phyloP scores from a whole-genome alignment of 2,329 filamentous ascomycete species.

The Pestalotiopsis sp. region DNA sequence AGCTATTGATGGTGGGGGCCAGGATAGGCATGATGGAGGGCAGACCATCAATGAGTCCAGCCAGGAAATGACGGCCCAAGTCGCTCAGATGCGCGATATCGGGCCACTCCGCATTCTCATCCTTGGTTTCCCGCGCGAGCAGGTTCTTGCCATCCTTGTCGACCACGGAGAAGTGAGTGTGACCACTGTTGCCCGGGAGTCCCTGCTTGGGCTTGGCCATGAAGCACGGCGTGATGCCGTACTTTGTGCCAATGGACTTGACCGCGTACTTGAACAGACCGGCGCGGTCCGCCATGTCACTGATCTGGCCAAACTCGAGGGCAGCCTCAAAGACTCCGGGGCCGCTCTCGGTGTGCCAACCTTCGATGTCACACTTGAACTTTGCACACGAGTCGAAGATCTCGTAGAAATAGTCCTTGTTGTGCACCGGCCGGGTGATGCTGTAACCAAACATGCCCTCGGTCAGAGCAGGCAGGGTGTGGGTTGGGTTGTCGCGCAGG shows the following conservation, averaged over 20 bases:
- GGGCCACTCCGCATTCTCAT: slow-evolving; percentile 70
- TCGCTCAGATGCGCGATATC: slow-evolving; percentile 85
- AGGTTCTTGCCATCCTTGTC: slow-evolving; percentile 82
- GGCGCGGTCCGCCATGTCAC: slow-evolving; percentile 88
- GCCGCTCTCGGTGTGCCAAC: slow-evolving; percentile 84
- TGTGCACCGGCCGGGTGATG: slow-evolving; percentile 73
- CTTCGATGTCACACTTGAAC: slow-evolving; percentile 74
- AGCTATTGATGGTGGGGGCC: slow-evolving; percentile 94
- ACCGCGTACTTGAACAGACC: slow-evolving; percentile 93
- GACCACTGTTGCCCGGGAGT: slow-evolving; percentile 90
- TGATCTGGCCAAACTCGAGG: slow-evolving; percentile 86
- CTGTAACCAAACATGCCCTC: slow-evolving; percentile 87
- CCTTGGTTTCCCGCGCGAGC: slow-evolving; percentile 72
- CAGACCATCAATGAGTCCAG: slow-evolving; percentile 84
- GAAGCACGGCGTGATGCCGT: slow-evolving; percentile 94
- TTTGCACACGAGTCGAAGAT: slow-evolving; percentile 71
- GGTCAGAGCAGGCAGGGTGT: slow-evolving; percentile 68
- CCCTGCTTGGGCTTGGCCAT: slow-evolving; percentile 97
- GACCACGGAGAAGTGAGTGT: slow-evolving; percentile 91
- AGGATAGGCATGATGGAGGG: slow-evolving; percentile 95
- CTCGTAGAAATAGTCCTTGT: slow-evolving; percentile 83
- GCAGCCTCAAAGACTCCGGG: slow-evolving; percentile 93
- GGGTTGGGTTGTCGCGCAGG: slow-evolving; percentile 65
- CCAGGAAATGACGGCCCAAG: slow-evolving; percentile 88
- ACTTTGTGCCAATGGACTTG: slow-evolving; percentile 83